Base-by-base conservation (phyloP, 257 asterid species). In the Eustoma russellianum region DNA sequence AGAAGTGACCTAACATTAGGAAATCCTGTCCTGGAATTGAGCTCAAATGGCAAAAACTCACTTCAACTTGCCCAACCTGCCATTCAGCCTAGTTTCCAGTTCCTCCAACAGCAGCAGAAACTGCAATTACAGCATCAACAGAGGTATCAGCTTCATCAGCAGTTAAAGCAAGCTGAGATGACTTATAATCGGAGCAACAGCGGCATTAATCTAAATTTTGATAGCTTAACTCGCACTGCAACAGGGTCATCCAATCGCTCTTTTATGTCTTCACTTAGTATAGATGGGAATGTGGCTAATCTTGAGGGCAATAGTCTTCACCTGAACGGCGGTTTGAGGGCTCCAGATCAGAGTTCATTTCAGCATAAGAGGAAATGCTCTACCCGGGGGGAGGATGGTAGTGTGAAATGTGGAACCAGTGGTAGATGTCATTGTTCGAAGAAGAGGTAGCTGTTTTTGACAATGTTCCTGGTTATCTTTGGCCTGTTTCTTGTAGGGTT, bases 361-460 rank as follows among this genome's bases (percentile, higher is more conserved):
- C 91, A 74, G 70, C 82, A 83, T 65, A 89, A 79, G 79, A 77
- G 79, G 59, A 79, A 82, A 69, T 90, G 97, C 56, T 79, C 82
- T 0, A 85, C 79, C 0, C 81, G 79, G 62, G 97, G 93, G 30
- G 95, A 81, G 38, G 94, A 86, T 57, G 97, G 95, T 35, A 89
- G 85, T 65, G 89, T 71, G 53, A 89, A 89, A 80, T 89, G 97
- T 74, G 89, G 95, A 57, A 83, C 87, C 47, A 79, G 81, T 40
- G 83, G 90, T 5, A 70, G 85, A 66, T 90, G 97, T 66, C 97
- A 83, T 63, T 90, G 97, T 68, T 81, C 94, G 7, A 89, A 86
- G 80, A 90, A 90, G 75, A 86, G 97, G 97, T 83, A 38, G 48
- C 52, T 67, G 18, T 59, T 55, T 55, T 24, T 1, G 30, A 24